A percentile compares a stretch with the other conserved stretches of the same genome.
phyloP scores from a whole-genome alignment of 768 basidiomycete genomes.

The Tylopilus plumbeoviolaceoides region DNA sequence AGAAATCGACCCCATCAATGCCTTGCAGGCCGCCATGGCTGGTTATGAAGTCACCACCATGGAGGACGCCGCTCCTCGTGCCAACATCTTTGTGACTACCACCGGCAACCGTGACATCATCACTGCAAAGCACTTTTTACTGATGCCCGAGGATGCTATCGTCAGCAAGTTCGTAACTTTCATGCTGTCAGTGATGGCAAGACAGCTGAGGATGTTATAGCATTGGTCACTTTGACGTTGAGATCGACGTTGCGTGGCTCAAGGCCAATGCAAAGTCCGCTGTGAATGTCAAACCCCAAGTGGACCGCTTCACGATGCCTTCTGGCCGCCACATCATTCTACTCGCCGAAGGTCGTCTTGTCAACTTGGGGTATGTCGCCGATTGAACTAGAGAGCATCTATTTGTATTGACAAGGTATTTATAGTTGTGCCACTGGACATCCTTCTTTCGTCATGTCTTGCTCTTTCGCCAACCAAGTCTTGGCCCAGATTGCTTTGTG shows the following conservation, averaged over 20 bases:
- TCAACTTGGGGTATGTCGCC: conserved; percentile 82
- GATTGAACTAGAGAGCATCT: neutral
- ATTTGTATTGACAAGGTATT: conserved; percentile 5
- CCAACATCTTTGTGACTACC: conserved; percentile 95
- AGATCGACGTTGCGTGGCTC: conserved; percentile 98
- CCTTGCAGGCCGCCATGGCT: conserved; percentile 99
- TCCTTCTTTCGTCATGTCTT: conserved; percentile 99
- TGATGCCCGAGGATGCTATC: conserved; percentile 97
- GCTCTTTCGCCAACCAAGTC: conserved; percentile 98
- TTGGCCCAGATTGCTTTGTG: conserved; percentile 98
- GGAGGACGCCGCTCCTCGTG: conserved; percentile 89
- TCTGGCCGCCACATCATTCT: conserved; percentile 94
- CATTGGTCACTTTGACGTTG: conserved; percentile 84
- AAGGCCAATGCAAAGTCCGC: conserved; percentile 83
- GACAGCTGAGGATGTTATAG: conserved; percentile 33
- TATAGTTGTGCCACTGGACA: conserved; percentile 92
- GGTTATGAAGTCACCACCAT: conserved; percentile 98
- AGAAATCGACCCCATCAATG: conserved; percentile 99
- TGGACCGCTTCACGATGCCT: conserved; percentile 94
- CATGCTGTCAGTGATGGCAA: neutral
- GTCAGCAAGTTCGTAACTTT: conserved; percentile 84
- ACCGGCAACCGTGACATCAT: conserved; percentile 99
- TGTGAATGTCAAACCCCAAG: conserved; percentile 97
- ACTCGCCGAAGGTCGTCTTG: conserved; percentile 97
- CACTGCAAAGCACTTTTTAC: conserved; percentile 82